These are phyloP conservation scores for Calocybe gangraenosa DNA, from an alignment of 768 basidiomycete genomes.

Conservation along the genomic window DNA sequence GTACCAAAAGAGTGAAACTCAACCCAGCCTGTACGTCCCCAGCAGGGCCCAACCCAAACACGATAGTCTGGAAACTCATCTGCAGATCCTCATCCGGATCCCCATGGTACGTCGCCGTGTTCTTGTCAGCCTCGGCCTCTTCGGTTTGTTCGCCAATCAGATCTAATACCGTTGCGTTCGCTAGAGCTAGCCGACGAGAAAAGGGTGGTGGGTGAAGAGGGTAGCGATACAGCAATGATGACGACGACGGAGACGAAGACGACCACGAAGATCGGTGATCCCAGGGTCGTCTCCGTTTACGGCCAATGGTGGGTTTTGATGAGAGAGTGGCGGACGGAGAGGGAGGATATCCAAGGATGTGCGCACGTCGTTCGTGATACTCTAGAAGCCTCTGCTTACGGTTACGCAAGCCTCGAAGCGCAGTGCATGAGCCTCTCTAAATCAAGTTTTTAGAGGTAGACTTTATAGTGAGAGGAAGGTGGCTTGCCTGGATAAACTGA, in stretches of 20 bases:
- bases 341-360: conserved; percentile 37
- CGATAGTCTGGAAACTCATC: conserved; percentile 43
- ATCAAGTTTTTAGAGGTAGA: neutral
- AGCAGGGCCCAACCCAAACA: conserved; percentile 39
- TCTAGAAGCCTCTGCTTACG: conserved; percentile 65
- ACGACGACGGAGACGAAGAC: conserved; percentile 21
- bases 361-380: conserved; percentile 55
- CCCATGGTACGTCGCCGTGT: conserved; percentile 21
- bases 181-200: too few relatives aligned
- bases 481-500: conserved; percentile 58
- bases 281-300: conserved; percentile 39
- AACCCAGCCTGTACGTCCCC: conserved; percentile 42
- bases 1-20: conserved; percentile 16
- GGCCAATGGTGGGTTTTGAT: conserved; percentile 29
- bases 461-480: neutral
- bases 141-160: conserved; percentile 34
- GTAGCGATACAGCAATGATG: conserved; percentile 10
- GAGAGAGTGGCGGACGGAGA: conserved; percentile 17
- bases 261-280: conserved; percentile 25
- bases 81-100: conserved; percentile 37
- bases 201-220: neutral
- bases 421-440: conserved; percentile 48
- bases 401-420: conserved; percentile 51
- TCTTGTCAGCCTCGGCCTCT: conserved; percentile 22
- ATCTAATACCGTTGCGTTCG: conserved; percentile 38